Percentiles rank a stretch among this genome's conserved stretches.
Evolutionary conservation across 371 early-diverging fungal species (phyloP).

Genomic region (Mortierella sp.): DNA sequence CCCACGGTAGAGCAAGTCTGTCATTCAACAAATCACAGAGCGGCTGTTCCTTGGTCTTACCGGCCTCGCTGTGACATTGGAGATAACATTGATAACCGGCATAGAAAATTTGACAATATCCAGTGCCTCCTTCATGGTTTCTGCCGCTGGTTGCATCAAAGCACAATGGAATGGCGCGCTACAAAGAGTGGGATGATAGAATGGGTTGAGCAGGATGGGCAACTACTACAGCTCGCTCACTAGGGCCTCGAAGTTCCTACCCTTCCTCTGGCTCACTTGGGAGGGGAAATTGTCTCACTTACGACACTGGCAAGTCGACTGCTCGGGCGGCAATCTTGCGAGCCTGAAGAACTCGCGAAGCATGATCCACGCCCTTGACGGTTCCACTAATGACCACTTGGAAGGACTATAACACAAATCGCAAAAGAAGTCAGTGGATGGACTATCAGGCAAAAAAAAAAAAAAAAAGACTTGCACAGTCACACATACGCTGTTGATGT

Average conservation of each 20-base stretch:
- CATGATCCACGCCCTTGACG: conserved; percentile 81
- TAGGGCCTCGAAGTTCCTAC: no score
- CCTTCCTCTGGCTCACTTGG: no score
- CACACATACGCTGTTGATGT: conserved; percentile 77
- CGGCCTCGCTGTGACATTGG: conserved; percentile 89
- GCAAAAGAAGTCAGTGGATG: conserved; percentile 7
- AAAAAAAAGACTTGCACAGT: conserved; percentile 4
- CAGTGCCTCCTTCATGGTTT: conserved; percentile 73
- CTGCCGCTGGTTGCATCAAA: conserved; percentile 86
- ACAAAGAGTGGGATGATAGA: not conserved
- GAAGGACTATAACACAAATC: conserved; percentile 63
- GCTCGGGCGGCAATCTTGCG: conserved; percentile 83
- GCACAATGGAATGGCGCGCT: conserved; percentile 93
- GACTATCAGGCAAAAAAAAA: not conserved
- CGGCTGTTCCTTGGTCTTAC: conserved; percentile 55
- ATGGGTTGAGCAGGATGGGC: not conserved
- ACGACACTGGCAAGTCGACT: conserved; percentile 88
- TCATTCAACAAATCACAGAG: not conserved
- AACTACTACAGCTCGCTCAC: not conserved
- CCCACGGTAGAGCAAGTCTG: not conserved
- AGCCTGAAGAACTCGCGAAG: conserved; percentile 79
- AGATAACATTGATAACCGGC: conserved; percentile 84
- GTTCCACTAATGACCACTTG: conserved; percentile 93
- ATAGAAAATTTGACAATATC: conserved; percentile 60
- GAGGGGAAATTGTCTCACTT: conserved; percentile 26